Base-by-base conservation (phyloP, 2,329 filamentous ascomycete species). In the Sporothrix sp. region DNA sequence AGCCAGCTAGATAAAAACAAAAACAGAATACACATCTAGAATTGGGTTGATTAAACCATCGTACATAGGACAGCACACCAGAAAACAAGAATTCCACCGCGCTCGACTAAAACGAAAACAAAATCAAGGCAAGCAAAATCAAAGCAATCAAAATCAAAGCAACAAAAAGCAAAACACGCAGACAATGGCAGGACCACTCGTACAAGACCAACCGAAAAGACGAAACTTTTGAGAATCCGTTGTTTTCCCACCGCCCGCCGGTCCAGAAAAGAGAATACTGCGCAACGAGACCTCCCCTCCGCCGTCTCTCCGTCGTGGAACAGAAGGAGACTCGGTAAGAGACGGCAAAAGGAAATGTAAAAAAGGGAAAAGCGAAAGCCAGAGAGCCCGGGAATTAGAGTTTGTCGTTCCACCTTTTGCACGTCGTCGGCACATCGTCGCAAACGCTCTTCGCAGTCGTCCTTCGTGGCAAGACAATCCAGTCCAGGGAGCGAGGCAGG, bases 241-340 rank as follows among this genome's bases (percentile, higher is more conserved):
- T n/a, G 38, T 25, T 52, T 44, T 43, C 13, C 45, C 28, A 33
- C 38, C 36, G 33, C 18, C 51, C 45, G 20, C 51, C 45, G 45
- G 50, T 32, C 28, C 38, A 45, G 35, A 16, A 39, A 46, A 36
- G 18, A 43, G 39, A 21, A 40, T 16, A 27, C 6, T 13, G 16
- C 7, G n/a, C 25, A 37, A 37, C 36, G 13, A 45, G 7, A 16
- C 20, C 23, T 9, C 23, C 30, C 33, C 33, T 18, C 14, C 10
- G 6, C 10, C 25, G 6, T 10, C 25, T 28, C 25, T 28, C 25
- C 23, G 30, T 8, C n/a, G 23, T 13, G 14, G 30, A 46, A 20
- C 18, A 46, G 21, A 28, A n/a, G n/a, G n/a, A n/a, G n/a, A n/a
- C n/a, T n/a, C n/a, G n/a, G n/a, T n/a, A n/a, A n/a, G n/a, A 13